Percentiles rank a stretch among this genome's conserved stretches.
Conservation (phyloP, 2,329 filamentous ascomycete species). For the Xylaria sp. region DNA sequence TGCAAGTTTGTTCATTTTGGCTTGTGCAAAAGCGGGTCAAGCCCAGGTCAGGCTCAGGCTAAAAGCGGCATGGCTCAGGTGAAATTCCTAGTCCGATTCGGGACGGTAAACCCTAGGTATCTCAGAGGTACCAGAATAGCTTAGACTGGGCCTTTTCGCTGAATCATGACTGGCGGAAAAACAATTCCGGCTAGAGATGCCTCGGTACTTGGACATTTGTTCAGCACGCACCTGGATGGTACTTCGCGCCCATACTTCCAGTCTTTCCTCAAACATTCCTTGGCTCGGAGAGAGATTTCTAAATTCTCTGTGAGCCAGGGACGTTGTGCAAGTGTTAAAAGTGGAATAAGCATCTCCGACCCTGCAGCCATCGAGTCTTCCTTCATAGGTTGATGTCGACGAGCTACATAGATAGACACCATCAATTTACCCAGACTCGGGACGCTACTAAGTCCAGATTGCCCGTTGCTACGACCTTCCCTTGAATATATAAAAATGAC, state of each 20-base stretch:
- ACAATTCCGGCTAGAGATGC: constrained; percentile 6
- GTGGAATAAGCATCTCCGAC: background rate
- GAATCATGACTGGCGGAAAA: constrained; percentile 31
- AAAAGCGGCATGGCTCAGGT: no score
- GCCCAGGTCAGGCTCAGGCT: no score
- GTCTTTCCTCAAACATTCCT: background rate
- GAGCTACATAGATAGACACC: background rate
- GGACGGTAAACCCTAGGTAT: no score
- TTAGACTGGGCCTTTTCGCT: background rate
- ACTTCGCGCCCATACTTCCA: background rate
- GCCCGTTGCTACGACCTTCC: background rate
- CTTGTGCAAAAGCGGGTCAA: no score
- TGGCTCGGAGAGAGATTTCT: background rate
- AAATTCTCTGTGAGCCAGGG: background rate
- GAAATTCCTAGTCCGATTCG: no score
- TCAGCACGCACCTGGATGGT: background rate
- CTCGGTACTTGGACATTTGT: constrained; percentile 14
- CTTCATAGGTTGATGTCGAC: no score
- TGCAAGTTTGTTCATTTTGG: no score
- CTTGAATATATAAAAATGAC: background rate
- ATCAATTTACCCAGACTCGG: background rate
- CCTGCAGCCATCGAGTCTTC: background rate
- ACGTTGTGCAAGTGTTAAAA: background rate
- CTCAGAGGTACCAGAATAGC: background rate
- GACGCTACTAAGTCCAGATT: background rate